These are phyloP conservation scores for Saturnispora serradocipensis DNA, from an alignment of 805 yeast genomes.

Conservation along the genomic window DNA sequence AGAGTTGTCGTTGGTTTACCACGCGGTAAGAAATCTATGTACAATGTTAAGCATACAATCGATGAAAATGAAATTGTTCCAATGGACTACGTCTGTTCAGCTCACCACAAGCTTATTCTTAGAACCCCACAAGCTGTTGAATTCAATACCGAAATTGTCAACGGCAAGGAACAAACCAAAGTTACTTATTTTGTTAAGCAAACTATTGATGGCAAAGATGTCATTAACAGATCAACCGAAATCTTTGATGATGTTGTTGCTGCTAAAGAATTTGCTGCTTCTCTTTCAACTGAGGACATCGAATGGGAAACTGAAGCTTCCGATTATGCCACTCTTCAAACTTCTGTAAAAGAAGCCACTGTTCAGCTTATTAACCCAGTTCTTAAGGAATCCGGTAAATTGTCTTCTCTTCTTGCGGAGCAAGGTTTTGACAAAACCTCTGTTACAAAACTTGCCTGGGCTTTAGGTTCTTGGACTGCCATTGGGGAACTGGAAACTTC, in stretches of 20 bases:
- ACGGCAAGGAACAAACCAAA: constrained; percentile 9
- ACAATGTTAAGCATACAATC: constrained; percentile 20
- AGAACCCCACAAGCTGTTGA: constrained; percentile 24
- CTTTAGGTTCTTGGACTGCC: background rate
- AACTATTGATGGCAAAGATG: constrained; percentile 10
- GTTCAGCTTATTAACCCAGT: constrained; percentile 22
- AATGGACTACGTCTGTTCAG: constrained; percentile 27
- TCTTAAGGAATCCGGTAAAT: constrained; percentile 3
- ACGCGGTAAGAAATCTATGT: constrained; percentile 37
- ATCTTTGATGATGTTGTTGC: constrained; percentile 10
- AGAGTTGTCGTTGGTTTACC: constrained; percentile 34
- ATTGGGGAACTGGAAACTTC: background rate
- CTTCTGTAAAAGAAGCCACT: background rate
- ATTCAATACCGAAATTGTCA: background rate
- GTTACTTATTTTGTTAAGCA: constrained; percentile 8
- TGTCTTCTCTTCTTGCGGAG: background rate
- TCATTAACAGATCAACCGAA: constrained; percentile 5
- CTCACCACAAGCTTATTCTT: constrained; percentile 32
- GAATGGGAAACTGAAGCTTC: constrained; percentile 35
- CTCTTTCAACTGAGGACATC: constrained; percentile 13
- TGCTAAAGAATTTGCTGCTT: constrained; percentile 12
- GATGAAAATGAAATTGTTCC: constrained; percentile 8
- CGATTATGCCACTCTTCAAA: constrained; percentile 18
- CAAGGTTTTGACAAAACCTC: background rate
- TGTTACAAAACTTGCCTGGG: background rate